Conservation (phyloP, 176 grass and related monocot species). For the Triticum dicoccoides region DNA sequence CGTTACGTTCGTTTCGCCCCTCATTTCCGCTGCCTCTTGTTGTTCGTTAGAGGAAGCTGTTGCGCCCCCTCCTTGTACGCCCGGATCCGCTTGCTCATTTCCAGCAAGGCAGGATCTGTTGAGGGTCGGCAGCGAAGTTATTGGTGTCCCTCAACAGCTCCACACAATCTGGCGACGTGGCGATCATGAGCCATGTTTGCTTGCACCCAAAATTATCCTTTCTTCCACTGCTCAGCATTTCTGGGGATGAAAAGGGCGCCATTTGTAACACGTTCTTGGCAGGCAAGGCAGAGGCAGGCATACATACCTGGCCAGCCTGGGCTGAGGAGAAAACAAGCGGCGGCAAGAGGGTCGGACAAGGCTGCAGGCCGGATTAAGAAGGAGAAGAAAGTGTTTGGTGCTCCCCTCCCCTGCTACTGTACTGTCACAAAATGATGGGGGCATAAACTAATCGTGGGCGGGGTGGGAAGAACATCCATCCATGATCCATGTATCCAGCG, state of each 20-base stretch:
- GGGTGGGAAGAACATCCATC: conserved; percentile 39
- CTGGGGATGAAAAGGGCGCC: background rate
- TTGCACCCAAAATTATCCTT: background rate
- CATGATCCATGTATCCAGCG: background rate
- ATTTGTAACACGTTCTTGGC: background rate
- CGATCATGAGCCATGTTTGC: background rate
- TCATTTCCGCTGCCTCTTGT: background rate
- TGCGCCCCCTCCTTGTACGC: background rate
- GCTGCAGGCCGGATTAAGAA: conserved; percentile 19
- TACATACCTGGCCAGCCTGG: background rate
- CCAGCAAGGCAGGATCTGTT: conserved; percentile 1
- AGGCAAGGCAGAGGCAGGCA: background rate
- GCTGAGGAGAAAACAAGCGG: background rate
- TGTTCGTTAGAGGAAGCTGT: background rate
- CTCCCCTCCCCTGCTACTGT: background rate
- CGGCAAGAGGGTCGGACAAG: conserved; percentile 25
- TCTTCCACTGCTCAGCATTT: background rate
- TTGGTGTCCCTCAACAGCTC: background rate
- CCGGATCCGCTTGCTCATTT: conserved; percentile 31
- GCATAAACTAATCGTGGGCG: conserved; percentile 46
- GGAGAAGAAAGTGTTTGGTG: background rate
- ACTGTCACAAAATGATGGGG: conserved; percentile 8
- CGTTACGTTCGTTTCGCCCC: background rate
- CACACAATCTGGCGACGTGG: too few relatives aligned
- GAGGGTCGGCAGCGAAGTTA: background rate